Evolutionary conservation across 1,284 basidiomycete species (phyloP).

Genomic region (Moesziomyces parantarcticus): DNA sequence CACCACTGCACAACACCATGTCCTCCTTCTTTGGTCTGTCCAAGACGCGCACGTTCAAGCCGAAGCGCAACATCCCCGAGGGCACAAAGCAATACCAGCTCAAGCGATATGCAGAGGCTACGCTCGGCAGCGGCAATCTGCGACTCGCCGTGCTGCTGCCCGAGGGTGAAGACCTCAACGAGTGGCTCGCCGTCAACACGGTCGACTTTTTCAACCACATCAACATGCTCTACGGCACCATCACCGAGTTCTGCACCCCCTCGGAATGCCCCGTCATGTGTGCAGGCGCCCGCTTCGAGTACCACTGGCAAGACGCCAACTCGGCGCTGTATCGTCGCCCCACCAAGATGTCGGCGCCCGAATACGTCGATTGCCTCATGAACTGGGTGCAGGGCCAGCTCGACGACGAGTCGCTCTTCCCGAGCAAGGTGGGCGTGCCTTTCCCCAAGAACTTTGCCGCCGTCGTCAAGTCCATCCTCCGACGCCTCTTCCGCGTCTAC

Average conservation of each 20-base stretch:
- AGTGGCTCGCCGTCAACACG: slow-evolving; percentile 67
- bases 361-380: slow-evolving; percentile 98
- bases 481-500: slow-evolving; percentile 94
- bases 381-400: slow-evolving; percentile 95
- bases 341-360: slow-evolving; percentile 69
- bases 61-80: slow-evolving; percentile 91
- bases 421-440: slow-evolving; percentile 91
- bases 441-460: slow-evolving; percentile 92
- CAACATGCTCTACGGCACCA: slow-evolving; percentile 67
- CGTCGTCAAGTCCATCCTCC: slow-evolving; percentile 89
- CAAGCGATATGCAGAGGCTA: slow-evolving; percentile 95
- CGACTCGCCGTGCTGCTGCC: slow-evolving; percentile 63
- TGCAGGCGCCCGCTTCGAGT: slow-evolving; percentile 95
- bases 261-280: slow-evolving; percentile 93
- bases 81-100: slow-evolving; percentile 97
- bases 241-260: slow-evolving; percentile 66
- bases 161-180: slow-evolving; percentile 65
- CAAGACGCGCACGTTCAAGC: slow-evolving; percentile 95
- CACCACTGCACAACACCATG: slow-evolving; percentile 41
- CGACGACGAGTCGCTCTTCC: slow-evolving; percentile 92
- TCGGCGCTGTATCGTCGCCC: slow-evolving; percentile 61
- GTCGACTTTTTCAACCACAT: slow-evolving; percentile 68
- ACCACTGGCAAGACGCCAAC: slow-evolving; percentile 89
- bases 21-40: slow-evolving; percentile 62
- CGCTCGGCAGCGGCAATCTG: slow-evolving; percentile 75